Evolutionary conservation across 768 basidiomycete genomes (phyloP).

Genomic region (Suillus weaverae): DNA sequence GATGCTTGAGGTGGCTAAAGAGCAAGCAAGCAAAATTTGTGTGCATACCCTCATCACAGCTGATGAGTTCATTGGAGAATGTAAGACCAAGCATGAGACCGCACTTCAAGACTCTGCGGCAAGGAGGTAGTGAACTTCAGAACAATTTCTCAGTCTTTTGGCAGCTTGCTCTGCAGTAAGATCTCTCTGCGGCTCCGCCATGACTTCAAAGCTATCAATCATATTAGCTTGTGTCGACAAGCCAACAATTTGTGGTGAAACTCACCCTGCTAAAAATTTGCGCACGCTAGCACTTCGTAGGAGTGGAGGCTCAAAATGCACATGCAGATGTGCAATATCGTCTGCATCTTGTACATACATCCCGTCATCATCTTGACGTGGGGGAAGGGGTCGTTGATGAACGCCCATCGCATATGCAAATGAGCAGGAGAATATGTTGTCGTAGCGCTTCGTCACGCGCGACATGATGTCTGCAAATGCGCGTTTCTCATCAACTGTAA

Average conservation of each 20-base stretch:
- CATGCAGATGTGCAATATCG: constrained; percentile 75
- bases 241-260: constrained; percentile 8
- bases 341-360: constrained; percentile 38
- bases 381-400: constrained; percentile 76
- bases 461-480: constrained; percentile 71
- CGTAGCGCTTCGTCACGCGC: constrained; percentile 64
- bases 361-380: constrained; percentile 28
- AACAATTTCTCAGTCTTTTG: constrained; percentile 50
- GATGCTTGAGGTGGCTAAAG: constrained; percentile 76
- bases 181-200: constrained; percentile 90
- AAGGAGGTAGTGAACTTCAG: constrained; percentile 63
- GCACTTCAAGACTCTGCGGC: constrained; percentile 53
- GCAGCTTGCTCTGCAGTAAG: constrained; percentile 90
- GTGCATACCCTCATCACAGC: constrained; percentile 92
- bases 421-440: constrained; percentile 79
- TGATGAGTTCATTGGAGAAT: constrained; percentile 95
- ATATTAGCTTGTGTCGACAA: constrained; percentile 5
- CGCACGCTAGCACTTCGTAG: constrained; percentile 77
- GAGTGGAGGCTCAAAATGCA: constrained; percentile 87
- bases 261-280: constrained; percentile 90
- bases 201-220: constrained; percentile 72
- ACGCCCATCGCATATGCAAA: constrained; percentile 96
- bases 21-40: constrained; percentile 94
- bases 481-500: constrained; percentile 58
- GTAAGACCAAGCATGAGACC: constrained; percentile 97